Conservation (phyloP, 129 eudicot species). For the Helianthus tuberosus region DNA sequence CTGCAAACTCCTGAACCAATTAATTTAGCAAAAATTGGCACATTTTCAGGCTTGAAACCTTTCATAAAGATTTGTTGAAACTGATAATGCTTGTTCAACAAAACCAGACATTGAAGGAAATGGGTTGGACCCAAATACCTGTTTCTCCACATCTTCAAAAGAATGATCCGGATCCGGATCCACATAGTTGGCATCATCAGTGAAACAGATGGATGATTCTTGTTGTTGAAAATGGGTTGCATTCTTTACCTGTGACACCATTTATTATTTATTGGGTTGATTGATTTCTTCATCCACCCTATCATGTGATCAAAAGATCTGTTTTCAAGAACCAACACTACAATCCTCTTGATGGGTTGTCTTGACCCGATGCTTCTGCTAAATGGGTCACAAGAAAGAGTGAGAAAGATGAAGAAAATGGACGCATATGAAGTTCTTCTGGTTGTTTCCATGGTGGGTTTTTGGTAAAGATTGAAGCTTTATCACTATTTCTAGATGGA, state of each 20-base stretch:
- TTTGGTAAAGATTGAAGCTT: constrained; percentile 39
- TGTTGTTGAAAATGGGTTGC: constrained; percentile 74
- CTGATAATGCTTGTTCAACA: constrained; percentile 74
- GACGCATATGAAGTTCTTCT: constrained; percentile 29
- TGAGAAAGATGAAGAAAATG: constrained; percentile 48
- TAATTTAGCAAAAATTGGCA: constrained; percentile 70
- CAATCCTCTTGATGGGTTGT: constrained; percentile 69
- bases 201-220: constrained; percentile 56
- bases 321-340: constrained; percentile 85
- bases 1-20: constrained; percentile 76
- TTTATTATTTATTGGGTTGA: constrained; percentile 77
- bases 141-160: constrained; percentile 73
- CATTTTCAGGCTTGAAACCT: constrained; percentile 85
- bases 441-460: constrained; percentile 37
- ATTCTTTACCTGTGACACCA: constrained; percentile 83
- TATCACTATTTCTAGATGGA: constrained; percentile 18
- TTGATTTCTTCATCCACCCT: constrained; percentile 93
- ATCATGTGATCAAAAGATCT: constrained; percentile 95
- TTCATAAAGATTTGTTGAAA: constrained; percentile 75
- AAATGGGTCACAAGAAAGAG: constrained; percentile 41
- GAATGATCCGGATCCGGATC: constrained; percentile 96
- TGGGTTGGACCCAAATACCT: constrained; percentile 67
- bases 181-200: constrained; percentile 79
- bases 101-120: constrained; percentile 93
- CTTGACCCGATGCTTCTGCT: constrained; percentile 41